Conservation (phyloP, 768 basidiomycete genomes). For the Boletus barrowsii region DNA sequence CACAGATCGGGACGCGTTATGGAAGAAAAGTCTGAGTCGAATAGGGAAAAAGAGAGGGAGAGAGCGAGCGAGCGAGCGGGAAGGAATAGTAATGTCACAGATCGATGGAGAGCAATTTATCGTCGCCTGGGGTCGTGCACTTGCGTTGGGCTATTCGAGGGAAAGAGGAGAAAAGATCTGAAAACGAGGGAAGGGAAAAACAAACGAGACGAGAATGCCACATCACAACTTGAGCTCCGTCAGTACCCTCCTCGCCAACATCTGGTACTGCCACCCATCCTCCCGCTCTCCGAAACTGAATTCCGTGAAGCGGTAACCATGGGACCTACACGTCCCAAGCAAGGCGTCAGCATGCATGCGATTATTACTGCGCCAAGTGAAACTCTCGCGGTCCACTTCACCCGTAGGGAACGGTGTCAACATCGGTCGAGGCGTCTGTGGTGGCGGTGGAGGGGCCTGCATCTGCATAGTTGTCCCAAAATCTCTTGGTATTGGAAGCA, state of each 20-base stretch:
- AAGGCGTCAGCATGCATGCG: not conserved
- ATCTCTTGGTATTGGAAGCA: conserved; percentile 82
- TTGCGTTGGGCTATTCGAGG: not conserved
- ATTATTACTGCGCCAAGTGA: not conserved
- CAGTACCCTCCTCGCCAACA: conserved; percentile 84
- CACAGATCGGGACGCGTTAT: conserved; percentile 14
- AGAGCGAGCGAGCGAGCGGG: not conserved
- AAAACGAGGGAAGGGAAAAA: not conserved
- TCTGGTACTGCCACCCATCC: conserved; percentile 98
- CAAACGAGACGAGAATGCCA: not conserved
- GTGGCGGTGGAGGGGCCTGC: conserved; percentile 8
- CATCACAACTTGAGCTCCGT: conserved; percentile 82
- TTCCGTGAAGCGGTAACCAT: conserved; percentile 88
- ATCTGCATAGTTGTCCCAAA: conserved; percentile 37
- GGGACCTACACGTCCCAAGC: conserved; percentile 61
- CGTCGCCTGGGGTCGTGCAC: conserved; percentile 11
- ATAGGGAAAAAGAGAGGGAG: not conserved
- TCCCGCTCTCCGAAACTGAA: conserved; percentile 88
- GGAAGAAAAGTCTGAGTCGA: not conserved
- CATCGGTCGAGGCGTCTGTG: conserved; percentile 36
- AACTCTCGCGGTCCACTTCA: conserved; percentile 55
- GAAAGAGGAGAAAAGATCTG: not conserved
- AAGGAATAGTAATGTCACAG: conserved; percentile 18
- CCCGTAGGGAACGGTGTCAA: conserved; percentile 60
- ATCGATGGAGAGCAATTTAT: conserved; percentile 22